Conservation (phyloP, 306 rosid species). For the Benincasa hispida region DNA sequence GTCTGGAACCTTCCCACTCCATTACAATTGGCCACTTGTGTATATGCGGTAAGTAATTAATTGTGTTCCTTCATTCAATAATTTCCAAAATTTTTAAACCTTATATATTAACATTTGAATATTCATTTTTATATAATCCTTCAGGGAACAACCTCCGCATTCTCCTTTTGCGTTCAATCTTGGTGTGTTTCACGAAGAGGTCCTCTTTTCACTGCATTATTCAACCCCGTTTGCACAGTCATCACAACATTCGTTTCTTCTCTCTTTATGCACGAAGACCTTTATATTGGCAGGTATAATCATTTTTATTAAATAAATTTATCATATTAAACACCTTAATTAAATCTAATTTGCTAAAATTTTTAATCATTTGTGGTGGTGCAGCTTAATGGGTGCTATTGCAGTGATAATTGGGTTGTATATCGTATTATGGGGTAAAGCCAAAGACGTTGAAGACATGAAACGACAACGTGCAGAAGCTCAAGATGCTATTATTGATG, state of each 20-base stretch:
- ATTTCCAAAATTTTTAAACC: too few species aligned
- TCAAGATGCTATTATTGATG: too few species aligned
- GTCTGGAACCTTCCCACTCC: conserved; percentile 34
- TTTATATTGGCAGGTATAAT: conserved; percentile 58
- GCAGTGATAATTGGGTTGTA: conserved; percentile 49
- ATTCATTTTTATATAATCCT: not conserved
- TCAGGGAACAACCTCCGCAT: conserved; percentile 47
- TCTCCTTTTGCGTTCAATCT: conserved; percentile 40
- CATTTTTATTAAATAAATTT: too few species aligned
- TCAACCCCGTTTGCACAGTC: conserved; percentile 56
- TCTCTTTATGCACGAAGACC: conserved; percentile 34
- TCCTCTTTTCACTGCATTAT: conserved; percentile 54
- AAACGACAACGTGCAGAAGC: too few species aligned
- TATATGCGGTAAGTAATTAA: conserved; percentile 51
- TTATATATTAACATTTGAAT: too few species aligned
- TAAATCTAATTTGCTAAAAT: not conserved
- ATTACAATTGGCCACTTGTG: conserved; percentile 32
- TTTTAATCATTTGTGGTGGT: not conserved
- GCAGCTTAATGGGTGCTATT: conserved; percentile 50
- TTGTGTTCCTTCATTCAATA: too few species aligned
- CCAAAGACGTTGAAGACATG: conserved; percentile 26
- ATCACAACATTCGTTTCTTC: conserved; percentile 37
- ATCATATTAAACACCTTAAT: too few species aligned
- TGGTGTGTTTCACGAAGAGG: conserved; percentile 65
- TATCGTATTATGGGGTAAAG: conserved; percentile 63